A percentile compares a stretch with the other conserved stretches of the same genome.
Conservation (phyloP, 2,329 filamentous ascomycete genomes). For the Pseudogymnoascus sp. region DNA sequence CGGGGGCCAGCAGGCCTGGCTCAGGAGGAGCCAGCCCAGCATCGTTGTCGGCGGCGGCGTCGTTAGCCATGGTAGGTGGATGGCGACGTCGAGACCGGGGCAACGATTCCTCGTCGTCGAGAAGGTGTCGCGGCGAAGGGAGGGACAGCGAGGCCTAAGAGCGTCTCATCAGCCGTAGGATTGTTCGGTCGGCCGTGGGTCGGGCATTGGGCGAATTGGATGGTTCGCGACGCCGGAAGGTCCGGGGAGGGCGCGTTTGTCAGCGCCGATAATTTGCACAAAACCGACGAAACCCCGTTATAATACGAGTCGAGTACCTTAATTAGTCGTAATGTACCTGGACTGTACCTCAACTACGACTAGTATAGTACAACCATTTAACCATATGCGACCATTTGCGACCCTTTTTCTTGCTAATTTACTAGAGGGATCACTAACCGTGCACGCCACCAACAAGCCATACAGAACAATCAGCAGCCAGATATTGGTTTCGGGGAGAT, state of each 20-base stretch:
- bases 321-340: neutral
- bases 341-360: neutral
- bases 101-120: constrained; percentile 3
- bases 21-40: constrained; percentile 24
- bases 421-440: neutral
- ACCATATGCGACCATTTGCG: too few relatives aligned
- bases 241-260: constrained; percentile 6
- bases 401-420: neutral
- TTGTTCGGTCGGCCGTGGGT: neutral
- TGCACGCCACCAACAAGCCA: neutral
- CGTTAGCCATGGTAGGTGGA: constrained; percentile 22
- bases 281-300: neutral
- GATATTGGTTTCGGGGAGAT: neutral
- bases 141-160: neutral
- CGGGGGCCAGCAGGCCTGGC: constrained; percentile 35
- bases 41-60: neutral
- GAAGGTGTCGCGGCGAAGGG: neutral
- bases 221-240: neutral
- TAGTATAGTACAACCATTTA: too few relatives aligned
- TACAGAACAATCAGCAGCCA: neutral
- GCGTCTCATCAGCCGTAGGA: neutral
- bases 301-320: neutral
- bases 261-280: constrained; percentile 4
- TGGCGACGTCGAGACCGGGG: constrained; percentile 25
- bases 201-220: neutral